Conservation (phyloP, 2,329 filamentous ascomycete genomes). For the Alternaria sp. region DNA sequence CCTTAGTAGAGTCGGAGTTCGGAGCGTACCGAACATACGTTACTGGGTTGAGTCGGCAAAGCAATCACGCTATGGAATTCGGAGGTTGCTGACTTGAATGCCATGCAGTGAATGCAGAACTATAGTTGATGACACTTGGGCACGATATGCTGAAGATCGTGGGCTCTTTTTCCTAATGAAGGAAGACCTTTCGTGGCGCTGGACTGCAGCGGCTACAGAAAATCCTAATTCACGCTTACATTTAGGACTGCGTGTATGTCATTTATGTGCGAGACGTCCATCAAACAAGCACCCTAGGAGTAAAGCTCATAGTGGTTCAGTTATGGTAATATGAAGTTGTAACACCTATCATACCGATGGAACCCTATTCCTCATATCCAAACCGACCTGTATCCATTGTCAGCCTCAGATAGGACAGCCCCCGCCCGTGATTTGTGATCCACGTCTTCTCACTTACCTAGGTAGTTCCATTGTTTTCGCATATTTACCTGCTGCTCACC, state of each 20-base stretch:
- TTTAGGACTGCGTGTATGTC: not conserved
- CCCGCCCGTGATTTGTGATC: not conserved
- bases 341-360: not conserved
- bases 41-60: not conserved
- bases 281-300: not conserved
- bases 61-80: not conserved
- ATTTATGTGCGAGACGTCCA: not conserved
- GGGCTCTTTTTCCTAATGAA: not conserved
- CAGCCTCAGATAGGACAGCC: not conserved
- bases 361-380: not conserved
- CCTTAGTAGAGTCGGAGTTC: not conserved
- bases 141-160: not conserved
- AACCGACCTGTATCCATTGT: not conserved
- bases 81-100: not conserved
- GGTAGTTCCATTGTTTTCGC: not conserved
- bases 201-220: not conserved
- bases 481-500: not conserved
- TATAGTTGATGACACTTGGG: not conserved
- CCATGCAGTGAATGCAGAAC: not conserved
- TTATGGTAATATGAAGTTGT: not conserved
- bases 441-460: not conserved
- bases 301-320: not conserved
- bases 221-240: not conserved
- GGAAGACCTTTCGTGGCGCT: not conserved
- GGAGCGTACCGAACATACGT: slow-evolving; percentile 7